These are phyloP conservation scores for Boletus subluridellus DNA, from an alignment of 1,284 basidiomycete species.

Conservation along the genomic window DNA sequence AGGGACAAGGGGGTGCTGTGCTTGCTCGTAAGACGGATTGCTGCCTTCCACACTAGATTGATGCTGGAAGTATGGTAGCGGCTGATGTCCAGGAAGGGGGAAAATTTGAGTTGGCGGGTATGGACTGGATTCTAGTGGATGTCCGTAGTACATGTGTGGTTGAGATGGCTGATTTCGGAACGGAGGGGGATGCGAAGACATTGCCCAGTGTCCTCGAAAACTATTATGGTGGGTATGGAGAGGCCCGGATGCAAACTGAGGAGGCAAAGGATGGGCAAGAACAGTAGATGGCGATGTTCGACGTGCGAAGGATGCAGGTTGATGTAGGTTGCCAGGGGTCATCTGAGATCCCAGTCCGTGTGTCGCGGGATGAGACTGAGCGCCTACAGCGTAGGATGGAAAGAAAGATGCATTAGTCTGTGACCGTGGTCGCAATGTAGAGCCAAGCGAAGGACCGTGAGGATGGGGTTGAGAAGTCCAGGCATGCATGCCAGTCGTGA, in stretches of 20 bases:
- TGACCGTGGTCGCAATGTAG: neutral
- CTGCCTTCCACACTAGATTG: constrained; percentile 11
- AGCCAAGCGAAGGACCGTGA: neutral
- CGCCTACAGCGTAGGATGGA: neutral
- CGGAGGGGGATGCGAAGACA: constrained; percentile 41
- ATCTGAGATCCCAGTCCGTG: neutral
- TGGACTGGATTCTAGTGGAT: constrained; percentile 31
- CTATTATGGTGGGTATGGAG: constrained; percentile 37
- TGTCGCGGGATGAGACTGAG: neutral
- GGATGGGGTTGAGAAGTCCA: neutral
- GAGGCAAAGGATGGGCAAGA: neutral
- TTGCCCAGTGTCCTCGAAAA: constrained; percentile 47
- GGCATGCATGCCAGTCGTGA: neutral
- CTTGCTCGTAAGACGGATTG: constrained; percentile 22
- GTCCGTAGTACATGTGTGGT: constrained; percentile 38
- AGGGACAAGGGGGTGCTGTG: constrained; percentile 23
- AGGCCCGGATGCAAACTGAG: constrained; percentile 14
- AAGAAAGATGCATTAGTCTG: constrained; percentile 5
- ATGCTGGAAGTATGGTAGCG: constrained; percentile 34
- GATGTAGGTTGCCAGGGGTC: neutral
- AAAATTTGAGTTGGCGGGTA: constrained; percentile 37
- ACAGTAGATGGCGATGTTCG: neutral
- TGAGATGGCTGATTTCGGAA: constrained; percentile 37
- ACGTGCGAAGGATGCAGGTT: neutral
- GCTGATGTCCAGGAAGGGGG: constrained; percentile 33